Conservation (phyloP, 2,329 filamentous ascomycete species). For the Neopestalotiopsis rosae region DNA sequence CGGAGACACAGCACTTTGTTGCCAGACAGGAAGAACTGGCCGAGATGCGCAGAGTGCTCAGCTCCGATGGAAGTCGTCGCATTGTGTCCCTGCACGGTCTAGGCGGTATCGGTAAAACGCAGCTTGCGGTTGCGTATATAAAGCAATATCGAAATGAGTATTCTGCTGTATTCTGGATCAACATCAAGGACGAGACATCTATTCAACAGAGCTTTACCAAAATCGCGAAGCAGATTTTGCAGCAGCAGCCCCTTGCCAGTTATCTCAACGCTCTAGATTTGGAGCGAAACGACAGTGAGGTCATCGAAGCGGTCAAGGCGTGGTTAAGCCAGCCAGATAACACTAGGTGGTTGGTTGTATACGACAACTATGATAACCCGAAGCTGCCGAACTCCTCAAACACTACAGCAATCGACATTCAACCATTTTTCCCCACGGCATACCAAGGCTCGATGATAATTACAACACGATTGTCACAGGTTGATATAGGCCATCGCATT, state of each 20-base stretch:
- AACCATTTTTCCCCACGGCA: conserved; percentile 33
- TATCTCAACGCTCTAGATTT: conserved; percentile 15
- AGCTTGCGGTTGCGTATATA: conserved; percentile 25
- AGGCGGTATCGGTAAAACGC: conserved; percentile 27
- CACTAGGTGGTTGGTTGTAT: conserved; percentile 44
- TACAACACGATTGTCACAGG: conserved; percentile 41
- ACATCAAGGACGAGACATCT: conserved; percentile 22
- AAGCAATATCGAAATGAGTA: conserved; percentile 23
- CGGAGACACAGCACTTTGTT: conserved; percentile 36
- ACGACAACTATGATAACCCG: conserved; percentile 46
- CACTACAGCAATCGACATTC: conserved; percentile 37
- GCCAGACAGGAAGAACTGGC: conserved; percentile 35
- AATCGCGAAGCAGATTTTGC: conserved; percentile 23
- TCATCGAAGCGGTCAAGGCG: conserved; percentile 38
- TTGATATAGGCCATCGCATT: conserved; percentile 39
- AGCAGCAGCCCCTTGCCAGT: conserved; percentile 21
- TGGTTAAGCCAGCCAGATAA: conserved; percentile 44
- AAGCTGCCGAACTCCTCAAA: conserved; percentile 24
- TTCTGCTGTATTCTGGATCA: conserved; percentile 25
- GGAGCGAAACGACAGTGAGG: conserved; percentile 27
- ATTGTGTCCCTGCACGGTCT: conserved; percentile 24
- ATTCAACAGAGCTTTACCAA: conserved; percentile 24
- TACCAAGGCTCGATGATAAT: conserved; percentile 48
- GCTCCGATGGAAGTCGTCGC: conserved; percentile 29
- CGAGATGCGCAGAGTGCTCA: conserved; percentile 34